Evolutionary conservation across 1,139 yeast genomes (phyloP).

Genomic region (Suhomyces bokatorum): DNA sequence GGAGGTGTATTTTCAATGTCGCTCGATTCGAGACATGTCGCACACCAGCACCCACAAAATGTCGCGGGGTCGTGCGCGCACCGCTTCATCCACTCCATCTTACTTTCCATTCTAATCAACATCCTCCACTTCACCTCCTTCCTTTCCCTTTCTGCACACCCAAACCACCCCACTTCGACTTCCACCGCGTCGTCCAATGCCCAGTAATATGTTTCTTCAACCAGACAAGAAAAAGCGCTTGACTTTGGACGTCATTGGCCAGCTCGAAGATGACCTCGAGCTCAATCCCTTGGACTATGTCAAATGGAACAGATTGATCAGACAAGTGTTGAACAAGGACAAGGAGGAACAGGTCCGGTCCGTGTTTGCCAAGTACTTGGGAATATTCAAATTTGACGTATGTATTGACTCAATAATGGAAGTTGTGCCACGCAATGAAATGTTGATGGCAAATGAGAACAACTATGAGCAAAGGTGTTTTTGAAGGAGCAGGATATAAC

Average conservation of each 20-base stretch:
- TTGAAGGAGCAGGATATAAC: no score
- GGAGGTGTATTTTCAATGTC: slow-evolving; percentile 1
- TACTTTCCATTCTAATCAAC: background rate
- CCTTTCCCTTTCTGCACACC: no score
- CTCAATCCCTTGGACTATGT: slow-evolving; percentile 56
- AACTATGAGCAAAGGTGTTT: no score
- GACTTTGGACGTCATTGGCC: slow-evolving; percentile 52
- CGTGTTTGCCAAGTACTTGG: slow-evolving; percentile 61
- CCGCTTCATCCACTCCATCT: slow-evolving; percentile 4
- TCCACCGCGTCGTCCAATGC: slow-evolving; percentile 6
- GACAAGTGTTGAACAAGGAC: slow-evolving; percentile 56
- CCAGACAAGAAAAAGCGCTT: slow-evolving; percentile 33
- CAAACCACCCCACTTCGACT: no score
- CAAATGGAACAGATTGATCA: slow-evolving; percentile 59
- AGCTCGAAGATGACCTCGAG: slow-evolving; percentile 59
- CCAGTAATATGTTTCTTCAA: slow-evolving; percentile 24
- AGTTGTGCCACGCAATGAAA: no score
- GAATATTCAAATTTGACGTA: slow-evolving; percentile 60
- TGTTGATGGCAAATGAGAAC: no score
- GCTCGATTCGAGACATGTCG: background rate
- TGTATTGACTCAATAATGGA: slow-evolving; percentile 14
- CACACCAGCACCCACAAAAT: background rate
- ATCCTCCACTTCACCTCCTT: background rate
- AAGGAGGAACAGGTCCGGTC: slow-evolving; percentile 62
- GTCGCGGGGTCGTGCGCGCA: slow-evolving; percentile 7